Conservation (phyloP, 768 basidiomycete genomes). For the Podaxis carcinomalis region DNA sequence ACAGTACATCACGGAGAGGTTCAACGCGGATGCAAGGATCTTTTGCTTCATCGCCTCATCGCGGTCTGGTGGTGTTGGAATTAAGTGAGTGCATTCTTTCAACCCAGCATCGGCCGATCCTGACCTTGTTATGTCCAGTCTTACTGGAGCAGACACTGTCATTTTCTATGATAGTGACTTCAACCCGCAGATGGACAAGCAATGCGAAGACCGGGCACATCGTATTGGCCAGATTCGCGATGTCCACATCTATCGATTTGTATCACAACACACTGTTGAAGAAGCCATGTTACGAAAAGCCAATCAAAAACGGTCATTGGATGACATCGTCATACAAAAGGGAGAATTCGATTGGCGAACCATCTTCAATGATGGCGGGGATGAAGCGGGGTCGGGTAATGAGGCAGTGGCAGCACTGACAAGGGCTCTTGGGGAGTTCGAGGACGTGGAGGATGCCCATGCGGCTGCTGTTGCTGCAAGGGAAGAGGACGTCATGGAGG, state of each 20-base stretch:
- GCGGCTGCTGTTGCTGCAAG: constrained; percentile 76
- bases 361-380: constrained; percentile 55
- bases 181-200: constrained; percentile 96
- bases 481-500: constrained; percentile 69
- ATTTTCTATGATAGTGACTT: constrained; percentile 98
- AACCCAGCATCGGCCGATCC: constrained; percentile 15
- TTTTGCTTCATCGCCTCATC: constrained; percentile 91
- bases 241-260: constrained; percentile 94
- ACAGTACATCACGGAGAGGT: constrained; percentile 85
- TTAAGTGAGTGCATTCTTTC: constrained; percentile 61
- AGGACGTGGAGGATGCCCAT: constrained; percentile 82
- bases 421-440: constrained; percentile 76
- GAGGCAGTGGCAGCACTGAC: constrained; percentile 48
- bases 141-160: constrained; percentile 91
- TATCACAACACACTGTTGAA: constrained; percentile 87
- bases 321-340: constrained; percentile 87
- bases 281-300: constrained; percentile 96
- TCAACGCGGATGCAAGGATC: constrained; percentile 71
- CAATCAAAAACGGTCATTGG: constrained; percentile 93
- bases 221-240: constrained; percentile 97
- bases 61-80: constrained; percentile 82
- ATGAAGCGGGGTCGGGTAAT: neutral
- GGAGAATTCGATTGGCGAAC: constrained; percentile 95
- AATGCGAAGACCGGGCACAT: constrained; percentile 95
- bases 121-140: constrained; percentile 34